phyloP scores from a whole-genome alignment of 2,329 filamentous ascomycete genomes.

The Ascosphaera apis region DNA sequence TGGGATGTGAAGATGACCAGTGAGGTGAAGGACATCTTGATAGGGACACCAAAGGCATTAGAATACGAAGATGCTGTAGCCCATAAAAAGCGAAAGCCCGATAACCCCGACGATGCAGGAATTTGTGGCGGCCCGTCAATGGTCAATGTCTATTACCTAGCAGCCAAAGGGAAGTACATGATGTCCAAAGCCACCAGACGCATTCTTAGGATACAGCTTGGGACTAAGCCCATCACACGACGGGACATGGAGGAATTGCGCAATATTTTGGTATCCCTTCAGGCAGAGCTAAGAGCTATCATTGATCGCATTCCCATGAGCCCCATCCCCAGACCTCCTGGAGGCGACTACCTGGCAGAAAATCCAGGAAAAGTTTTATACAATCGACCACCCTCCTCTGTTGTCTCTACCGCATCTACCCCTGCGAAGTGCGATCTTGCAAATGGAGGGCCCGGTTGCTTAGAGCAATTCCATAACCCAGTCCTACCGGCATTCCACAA shows the following conservation, averaged over 20 bases:
- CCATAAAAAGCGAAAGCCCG: constrained; percentile 13
- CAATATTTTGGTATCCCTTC: constrained; percentile 18
- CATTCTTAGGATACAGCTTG: constrained; percentile 22
- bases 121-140: constrained; percentile 19
- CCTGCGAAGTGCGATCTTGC: constrained; percentile 9
- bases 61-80: constrained; percentile 15
- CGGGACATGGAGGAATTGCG: constrained; percentile 22
- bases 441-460: constrained; percentile 15
- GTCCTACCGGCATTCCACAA: constrained; percentile 23
- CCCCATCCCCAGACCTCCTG: background rate
- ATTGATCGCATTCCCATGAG: constrained; percentile 18
- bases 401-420: background rate
- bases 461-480: constrained; percentile 21
- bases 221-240: constrained; percentile 20
- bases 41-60: constrained; percentile 17
- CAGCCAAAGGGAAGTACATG: constrained; percentile 21
- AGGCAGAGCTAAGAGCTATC: constrained; percentile 19
- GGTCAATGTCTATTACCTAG: constrained; percentile 21
- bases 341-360: background rate
- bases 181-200: constrained; percentile 21
- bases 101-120: constrained; percentile 19
- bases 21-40: constrained; percentile 23
- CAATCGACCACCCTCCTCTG: background rate
- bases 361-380: background rate
- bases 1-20: constrained; percentile 25